Percentiles rank a stretch among this genome's conserved stretches.
Conservation (phyloP, 495 filamentous ascomycete species). For the Trichoderma asperelloides region DNA sequence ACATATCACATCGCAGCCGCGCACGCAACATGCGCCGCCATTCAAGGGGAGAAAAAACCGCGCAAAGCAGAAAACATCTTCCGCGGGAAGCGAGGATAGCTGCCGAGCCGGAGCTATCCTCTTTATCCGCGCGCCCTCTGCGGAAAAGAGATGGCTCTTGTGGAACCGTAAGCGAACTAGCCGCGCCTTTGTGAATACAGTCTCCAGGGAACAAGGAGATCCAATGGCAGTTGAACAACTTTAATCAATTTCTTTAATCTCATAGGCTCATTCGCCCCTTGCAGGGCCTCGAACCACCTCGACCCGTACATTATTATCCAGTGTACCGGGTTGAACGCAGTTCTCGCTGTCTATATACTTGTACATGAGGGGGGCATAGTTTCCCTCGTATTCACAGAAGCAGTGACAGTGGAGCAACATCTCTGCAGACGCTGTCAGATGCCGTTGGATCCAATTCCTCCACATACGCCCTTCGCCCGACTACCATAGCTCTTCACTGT, state of each 20-base stretch:
- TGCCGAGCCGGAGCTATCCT: neutral
- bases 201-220: neutral
- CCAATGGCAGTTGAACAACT: neutral
- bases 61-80: neutral
- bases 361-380: neutral
- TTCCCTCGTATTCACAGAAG: neutral
- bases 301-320: neutral
- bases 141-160: neutral
- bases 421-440: neutral
- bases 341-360: neutral
- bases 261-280: neutral
- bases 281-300: neutral
- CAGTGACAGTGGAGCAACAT: neutral
- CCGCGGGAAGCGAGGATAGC: neutral
- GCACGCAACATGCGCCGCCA: neutral
- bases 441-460: neutral
- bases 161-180: slow-evolving; percentile 1
- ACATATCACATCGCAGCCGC: neutral
- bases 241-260: neutral
- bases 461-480: neutral
- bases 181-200: neutral
- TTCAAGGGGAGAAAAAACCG: neutral
- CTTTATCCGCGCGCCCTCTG: neutral
- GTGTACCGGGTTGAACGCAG: neutral
- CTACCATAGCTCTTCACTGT: slow-evolving; percentile 8